These are phyloP conservation scores for Paratinospora sagittata DNA, from an alignment of 164 flowering plant species.

Conservation along the genomic window DNA sequence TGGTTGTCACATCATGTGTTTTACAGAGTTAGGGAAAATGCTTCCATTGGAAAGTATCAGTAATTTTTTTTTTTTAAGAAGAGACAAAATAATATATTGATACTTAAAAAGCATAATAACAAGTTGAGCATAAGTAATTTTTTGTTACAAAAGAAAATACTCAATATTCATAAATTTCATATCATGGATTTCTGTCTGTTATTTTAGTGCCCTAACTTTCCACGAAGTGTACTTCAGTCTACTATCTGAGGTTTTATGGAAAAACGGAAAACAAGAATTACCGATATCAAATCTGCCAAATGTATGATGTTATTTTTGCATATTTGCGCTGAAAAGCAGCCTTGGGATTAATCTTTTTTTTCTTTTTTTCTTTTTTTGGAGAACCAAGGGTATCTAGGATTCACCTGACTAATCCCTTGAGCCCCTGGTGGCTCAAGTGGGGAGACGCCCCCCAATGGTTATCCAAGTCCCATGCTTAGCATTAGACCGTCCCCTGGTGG, in stretches of 20 bases:
- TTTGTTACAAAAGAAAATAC: neutral
- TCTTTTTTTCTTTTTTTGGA: neutral
- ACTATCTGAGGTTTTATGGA: neutral
- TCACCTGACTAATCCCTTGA: no score
- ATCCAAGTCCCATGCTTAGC: no score
- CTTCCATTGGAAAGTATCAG: neutral
- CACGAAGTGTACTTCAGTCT: neutral
- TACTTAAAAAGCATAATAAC: no score
- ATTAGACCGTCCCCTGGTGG: no score
- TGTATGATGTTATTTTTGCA: no score
- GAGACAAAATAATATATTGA: no score
- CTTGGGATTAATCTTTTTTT: neutral
- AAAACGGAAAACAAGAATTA: neutral
- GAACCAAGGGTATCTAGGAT: neutral
- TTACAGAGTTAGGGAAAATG: conserved; percentile 47
- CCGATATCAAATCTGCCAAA: neutral
- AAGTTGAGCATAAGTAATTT: no score
- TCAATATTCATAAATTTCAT: neutral
- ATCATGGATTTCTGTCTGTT: neutral
- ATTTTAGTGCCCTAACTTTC: neutral
- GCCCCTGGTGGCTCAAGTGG: no score
- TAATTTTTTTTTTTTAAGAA: no score
- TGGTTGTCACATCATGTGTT: conserved; percentile 59
- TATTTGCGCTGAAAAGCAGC: no score
- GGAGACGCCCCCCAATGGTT: no score